Base-by-base conservation (phyloP, 2,329 filamentous ascomycete genomes). In the Chaetothyriales sp. region DNA sequence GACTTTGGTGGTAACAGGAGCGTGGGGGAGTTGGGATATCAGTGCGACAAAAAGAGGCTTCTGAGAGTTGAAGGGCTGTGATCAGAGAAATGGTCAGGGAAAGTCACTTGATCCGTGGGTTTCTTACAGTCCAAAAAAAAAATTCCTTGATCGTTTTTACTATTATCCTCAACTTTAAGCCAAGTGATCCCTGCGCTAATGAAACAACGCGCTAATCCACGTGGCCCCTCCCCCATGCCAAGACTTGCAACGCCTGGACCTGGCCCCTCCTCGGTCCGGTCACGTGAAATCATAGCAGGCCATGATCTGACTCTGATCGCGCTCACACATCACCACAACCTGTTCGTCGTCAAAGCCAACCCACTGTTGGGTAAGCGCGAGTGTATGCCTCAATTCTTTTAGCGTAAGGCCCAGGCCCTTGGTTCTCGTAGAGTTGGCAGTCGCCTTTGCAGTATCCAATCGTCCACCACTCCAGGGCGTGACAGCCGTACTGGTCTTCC, bases 261-360 rank as follows among this genome's bases (percentile, higher is more conserved):
- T 72, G 72, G 18, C 20, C 12, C 43, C 28, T 18, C 8, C 2
- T 4, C 2, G 6, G 18, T 18, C 15, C 9, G 28, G 25, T 52
- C 68, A 85, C 28, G 84, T 86, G 66, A 95, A 95, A 66, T 95
- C 86, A 63, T 95, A 95, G 44, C 92, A 80, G 62, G 89, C 76
- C 55, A 95, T 66, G 54, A 83, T 80, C 63, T 90, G 84, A 42
- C 76, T 75, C 1, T 84, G 71, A 22, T 70, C 70, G 56, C 78
- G 77, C 66, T 90, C 84, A 57, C 85, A 82, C 48, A 94, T 71
- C 43, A 95, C 79, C 54, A 94, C 81, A n/a, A 95, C 84, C 69
- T 87, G 87, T 66, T 94, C 86, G 44, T 94, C 86, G 61, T 95
- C 87, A 61, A 95, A 95, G 0, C 86, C 86, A 7, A 95, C 80